These are phyloP conservation scores for Meyerozyma guilliermondii DNA, from an alignment of 1,139 yeast genomes.

Conservation along the genomic window DNA sequence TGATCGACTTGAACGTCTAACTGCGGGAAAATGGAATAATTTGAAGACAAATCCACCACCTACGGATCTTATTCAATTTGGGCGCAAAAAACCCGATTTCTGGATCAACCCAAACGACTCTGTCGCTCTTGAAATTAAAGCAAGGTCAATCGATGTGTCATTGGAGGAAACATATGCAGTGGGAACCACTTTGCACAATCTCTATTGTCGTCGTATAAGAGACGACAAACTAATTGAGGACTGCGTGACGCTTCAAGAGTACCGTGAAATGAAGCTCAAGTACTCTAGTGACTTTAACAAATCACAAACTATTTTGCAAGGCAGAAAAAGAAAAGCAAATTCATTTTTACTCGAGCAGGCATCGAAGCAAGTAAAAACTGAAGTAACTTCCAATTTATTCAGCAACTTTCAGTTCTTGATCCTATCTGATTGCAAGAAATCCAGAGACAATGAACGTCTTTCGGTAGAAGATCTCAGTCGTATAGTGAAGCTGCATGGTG, in stretches of 20 bases:
- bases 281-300: conserved; percentile 21
- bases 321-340: conserved; percentile 8
- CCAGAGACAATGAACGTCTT: conserved; percentile 21
- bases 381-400: conserved; percentile 18
- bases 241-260: conserved; percentile 56
- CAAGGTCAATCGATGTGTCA: conserved; percentile 61
- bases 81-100: conserved; percentile 55
- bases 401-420: conserved; percentile 25
- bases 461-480: conserved; percentile 29
- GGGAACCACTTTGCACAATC: conserved; percentile 69
- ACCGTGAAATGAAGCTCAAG: conserved; percentile 29
- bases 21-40: conserved; percentile 60
- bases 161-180: conserved; percentile 50
- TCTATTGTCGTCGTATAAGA: conserved; percentile 65
- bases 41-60: conserved; percentile 38
- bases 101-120: conserved; percentile 83
- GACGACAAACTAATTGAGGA: conserved; percentile 59
- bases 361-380: conserved; percentile 9
- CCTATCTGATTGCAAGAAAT: conserved; percentile 36
- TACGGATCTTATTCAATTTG: conserved; percentile 46
- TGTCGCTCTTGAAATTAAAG: conserved; percentile 79
- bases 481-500: conserved; percentile 48
- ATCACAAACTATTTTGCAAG: conserved; percentile 24
- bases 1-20: conserved; percentile 50
- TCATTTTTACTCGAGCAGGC: conserved; percentile 4